A percentile compares a stretch with the other conserved stretches of the same genome.
These are phyloP conservation scores for Xylaria sp. DNA, from an alignment of 2,329 filamentous ascomycete species.

Conservation along the genomic window DNA sequence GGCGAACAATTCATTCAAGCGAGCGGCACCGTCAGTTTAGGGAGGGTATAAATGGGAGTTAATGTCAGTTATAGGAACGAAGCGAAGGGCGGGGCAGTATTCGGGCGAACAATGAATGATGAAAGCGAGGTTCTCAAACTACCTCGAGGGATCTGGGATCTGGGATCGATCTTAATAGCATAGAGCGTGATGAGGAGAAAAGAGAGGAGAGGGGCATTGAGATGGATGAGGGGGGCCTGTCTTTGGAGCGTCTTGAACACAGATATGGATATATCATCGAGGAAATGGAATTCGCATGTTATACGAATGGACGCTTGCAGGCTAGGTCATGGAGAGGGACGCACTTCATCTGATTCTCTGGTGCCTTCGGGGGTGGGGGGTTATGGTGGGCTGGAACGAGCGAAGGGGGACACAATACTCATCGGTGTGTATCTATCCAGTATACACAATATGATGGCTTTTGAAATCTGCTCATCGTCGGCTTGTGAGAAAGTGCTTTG, in stretches of 20 bases:
- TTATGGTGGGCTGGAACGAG: background rate
- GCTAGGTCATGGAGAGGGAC: background rate
- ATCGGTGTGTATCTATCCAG: constrained; percentile 18
- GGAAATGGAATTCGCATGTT: background rate
- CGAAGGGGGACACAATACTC: background rate
- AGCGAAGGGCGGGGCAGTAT: background rate
- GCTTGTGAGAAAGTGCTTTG: background rate
- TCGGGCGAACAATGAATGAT: constrained; percentile 6
- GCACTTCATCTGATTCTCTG: background rate
- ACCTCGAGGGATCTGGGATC: background rate
- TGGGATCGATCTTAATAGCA: constrained; percentile 12
- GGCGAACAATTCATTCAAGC: constrained; percentile 14
- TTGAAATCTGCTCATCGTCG: constrained; percentile 4
- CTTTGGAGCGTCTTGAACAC: background rate
- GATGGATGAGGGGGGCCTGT: background rate
- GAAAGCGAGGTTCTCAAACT: constrained; percentile 4
- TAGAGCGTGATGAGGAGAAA: background rate
- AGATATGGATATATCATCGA: constrained; percentile 3
- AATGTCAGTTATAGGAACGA: background rate
- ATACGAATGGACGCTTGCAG: background rate
- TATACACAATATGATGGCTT: constrained; percentile 19
- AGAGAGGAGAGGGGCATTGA: background rate
- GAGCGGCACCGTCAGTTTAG: constrained; percentile 9
- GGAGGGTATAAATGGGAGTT: background rate
- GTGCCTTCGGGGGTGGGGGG: too few species aligned